Evolutionary conservation across 1,284 basidiomycete species (phyloP), one percentile per base, ranked within the genome.

Genomic region (Boletus sp.): DNA sequence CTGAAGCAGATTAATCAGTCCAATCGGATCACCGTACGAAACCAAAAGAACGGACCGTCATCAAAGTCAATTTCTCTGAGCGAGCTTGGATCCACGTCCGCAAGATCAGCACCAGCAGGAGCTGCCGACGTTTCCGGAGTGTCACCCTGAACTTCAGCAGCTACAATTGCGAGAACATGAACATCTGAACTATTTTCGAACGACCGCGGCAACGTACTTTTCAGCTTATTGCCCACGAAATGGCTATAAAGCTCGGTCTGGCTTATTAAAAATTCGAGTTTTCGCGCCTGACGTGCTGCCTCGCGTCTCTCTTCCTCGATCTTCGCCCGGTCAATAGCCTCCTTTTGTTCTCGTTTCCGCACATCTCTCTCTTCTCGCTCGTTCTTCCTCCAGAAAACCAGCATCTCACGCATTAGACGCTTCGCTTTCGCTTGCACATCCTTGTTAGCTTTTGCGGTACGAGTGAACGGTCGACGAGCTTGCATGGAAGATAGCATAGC

Each of bases 221-320:
- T 97, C 60, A 99, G 81, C 73, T 99, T 99, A 71, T 87, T 97
- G 33, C 96, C 95, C 51, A 99, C 93, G 76, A 99, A 99, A 74
- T 99, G 96, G 58, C 92, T 96, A 72, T 99, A 99, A 10, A 99
- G 80, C 69, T 99, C 96, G 10, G 96, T 99, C 71, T 99, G 96
- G 52, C 93, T 98, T 70, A 99, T 95, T 68, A 99, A 76, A 75
- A 99, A 99, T 72, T 99, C 97, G 49, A 99, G 82, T 71, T 99
- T 99, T 57, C 96, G 82, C 4, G 94, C 91, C 70, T 97, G 94
- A 43, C 96, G 78, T 50, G 95, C 91, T 23, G 91, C 88, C 71
- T 99, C 96, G 42, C 96, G 82, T 66, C 88, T 91, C 72, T 99
- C 96, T 69, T 99, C 96, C 68, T 99, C 96, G 35, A 93, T 75